phyloP scores from a whole-genome alignment of 208 protist species.

The Entamoeba invadens region DNA sequence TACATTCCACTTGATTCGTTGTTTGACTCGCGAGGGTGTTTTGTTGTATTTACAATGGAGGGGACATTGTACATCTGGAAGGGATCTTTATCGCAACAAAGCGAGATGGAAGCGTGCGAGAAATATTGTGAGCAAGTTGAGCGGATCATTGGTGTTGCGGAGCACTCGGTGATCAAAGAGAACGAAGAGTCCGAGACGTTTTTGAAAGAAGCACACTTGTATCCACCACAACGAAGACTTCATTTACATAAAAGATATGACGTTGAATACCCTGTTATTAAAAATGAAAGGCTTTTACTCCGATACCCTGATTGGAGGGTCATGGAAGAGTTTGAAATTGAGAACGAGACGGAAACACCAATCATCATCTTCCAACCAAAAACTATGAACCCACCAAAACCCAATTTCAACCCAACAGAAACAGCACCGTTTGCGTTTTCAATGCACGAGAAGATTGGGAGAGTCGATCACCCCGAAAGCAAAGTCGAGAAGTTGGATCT shows the following conservation, averaged over 20 bases:
- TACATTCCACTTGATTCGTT: not conserved
- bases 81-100: not conserved
- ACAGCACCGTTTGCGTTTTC: not conserved
- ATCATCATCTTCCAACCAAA: not conserved
- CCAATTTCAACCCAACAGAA: not conserved
- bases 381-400: not conserved
- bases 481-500: too few species aligned
- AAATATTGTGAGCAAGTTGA: not conserved
- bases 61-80: not conserved
- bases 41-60: not conserved
- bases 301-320: not conserved
- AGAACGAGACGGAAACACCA: not conserved
- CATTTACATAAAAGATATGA: constrained; percentile 4
- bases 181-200: not conserved
- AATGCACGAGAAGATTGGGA: not conserved
- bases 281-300: not conserved
- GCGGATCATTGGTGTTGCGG: not conserved
- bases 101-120: not conserved
- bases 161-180: not conserved
- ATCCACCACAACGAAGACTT: not conserved
- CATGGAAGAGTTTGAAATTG: not conserved
- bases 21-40: not conserved
- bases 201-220: not conserved
- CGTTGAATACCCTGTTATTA: not conserved
- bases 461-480: too few species aligned